A percentile compares a stretch with the other conserved stretches of the same genome.
These are phyloP conservation scores for Starmera quercuum DNA, from an alignment of 805 yeast species.

Conservation along the genomic window DNA sequence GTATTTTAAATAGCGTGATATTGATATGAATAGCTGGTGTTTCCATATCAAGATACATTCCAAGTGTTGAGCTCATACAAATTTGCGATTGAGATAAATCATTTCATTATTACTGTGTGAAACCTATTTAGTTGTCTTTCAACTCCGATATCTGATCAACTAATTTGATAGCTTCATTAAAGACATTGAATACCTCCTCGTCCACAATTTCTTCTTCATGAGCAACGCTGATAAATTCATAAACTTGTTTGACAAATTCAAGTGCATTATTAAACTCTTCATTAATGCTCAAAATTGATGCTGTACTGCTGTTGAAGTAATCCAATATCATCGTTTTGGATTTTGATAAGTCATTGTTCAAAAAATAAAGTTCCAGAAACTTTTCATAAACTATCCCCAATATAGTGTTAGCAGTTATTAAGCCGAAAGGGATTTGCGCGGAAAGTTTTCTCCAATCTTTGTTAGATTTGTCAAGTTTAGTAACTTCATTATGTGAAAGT, in stretches of 20 bases:
- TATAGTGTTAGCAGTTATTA: constrained; percentile 49
- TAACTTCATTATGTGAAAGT: constrained; percentile 48
- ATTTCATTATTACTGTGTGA: too few relatives aligned
- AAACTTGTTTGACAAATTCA: background rate
- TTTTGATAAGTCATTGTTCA: background rate
- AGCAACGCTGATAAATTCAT: background rate
- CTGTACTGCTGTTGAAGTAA: background rate
- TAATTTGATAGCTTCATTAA: background rate
- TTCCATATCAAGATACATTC: too few relatives aligned
- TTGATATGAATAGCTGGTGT: too few relatives aligned
- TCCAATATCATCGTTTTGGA: background rate
- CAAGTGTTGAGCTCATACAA: too few relatives aligned
- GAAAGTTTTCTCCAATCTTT: constrained; percentile 54
- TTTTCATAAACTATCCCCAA: constrained; percentile 53
- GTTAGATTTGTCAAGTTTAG: constrained; percentile 40
- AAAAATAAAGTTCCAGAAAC: constrained; percentile 12
- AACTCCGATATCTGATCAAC: too few relatives aligned
- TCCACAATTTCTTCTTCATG: background rate
- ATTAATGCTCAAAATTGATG: background rate
- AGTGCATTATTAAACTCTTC: background rate
- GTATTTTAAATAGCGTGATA: too few relatives aligned
- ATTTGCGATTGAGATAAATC: too few relatives aligned
- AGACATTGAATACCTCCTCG: background rate
- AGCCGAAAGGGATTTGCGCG: constrained; percentile 52
- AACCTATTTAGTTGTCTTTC: too few relatives aligned